Conservation (phyloP, 768 basidiomycete genomes). For the Mycena chlorophos region DNA sequence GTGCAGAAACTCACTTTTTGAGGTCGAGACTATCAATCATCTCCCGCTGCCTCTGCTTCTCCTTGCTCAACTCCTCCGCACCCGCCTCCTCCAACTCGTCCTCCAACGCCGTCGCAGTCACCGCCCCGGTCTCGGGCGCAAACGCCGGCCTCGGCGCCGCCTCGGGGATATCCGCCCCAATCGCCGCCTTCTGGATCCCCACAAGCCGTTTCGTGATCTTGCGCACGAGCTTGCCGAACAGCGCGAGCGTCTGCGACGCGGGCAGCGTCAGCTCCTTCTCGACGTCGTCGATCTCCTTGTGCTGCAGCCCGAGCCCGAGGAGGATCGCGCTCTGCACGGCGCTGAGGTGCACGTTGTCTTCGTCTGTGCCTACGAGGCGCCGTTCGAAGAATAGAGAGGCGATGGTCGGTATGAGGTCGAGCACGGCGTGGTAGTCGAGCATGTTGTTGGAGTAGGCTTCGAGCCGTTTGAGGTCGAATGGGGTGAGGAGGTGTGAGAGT, state of each 20-base stretch:
- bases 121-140: slow-evolving; percentile 29
- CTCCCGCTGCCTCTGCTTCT: slow-evolving; percentile 77
- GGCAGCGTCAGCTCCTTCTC: slow-evolving; percentile 85
- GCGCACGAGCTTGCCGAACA: slow-evolving; percentile 88
- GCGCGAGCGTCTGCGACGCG: slow-evolving; percentile 82
- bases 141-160: slow-evolving; percentile 31
- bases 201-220: slow-evolving; percentile 76
- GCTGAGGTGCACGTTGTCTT: slow-evolving; percentile 66
- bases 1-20: slow-evolving; percentile 63
- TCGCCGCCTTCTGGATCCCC: slow-evolving; percentile 77
- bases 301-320: slow-evolving; percentile 84
- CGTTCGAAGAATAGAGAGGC: slow-evolving; percentile 85
- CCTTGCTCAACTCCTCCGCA: slow-evolving; percentile 63
- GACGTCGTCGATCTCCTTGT: slow-evolving; percentile 85
- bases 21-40: slow-evolving; percentile 89
- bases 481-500: slow-evolving; percentile 67
- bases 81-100: slow-evolving; percentile 81
- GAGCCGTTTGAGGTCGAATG: slow-evolving; percentile 94
- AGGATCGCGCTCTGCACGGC: slow-evolving; percentile 92
- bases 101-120: slow-evolving; percentile 49
- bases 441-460: slow-evolving; percentile 95
- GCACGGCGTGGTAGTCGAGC: slow-evolving; percentile 94
- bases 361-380: slow-evolving; percentile 41
- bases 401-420: slow-evolving; percentile 84
- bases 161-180: slow-evolving; percentile 63